Percentiles rank a stretch among this genome's conserved stretches.
phyloP scores from a whole-genome alignment of 2,329 filamentous ascomycete genomes.

The Acrocalymma vagum region DNA sequence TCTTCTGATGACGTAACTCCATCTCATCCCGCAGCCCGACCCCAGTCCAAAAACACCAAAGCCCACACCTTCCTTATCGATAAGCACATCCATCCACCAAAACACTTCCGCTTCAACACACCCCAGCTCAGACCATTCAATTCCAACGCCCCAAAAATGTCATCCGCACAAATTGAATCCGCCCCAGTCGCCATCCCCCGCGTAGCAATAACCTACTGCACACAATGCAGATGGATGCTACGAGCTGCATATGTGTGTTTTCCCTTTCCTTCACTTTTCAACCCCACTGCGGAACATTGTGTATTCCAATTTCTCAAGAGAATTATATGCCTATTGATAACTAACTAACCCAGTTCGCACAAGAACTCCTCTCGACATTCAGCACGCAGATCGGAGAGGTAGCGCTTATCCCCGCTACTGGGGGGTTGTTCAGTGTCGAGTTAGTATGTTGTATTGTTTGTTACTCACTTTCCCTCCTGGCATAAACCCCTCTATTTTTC shows the following conservation, averaged over 20 bases:
- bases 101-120: too few species aligned
- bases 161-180: constrained; percentile 30
- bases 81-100: too few species aligned
- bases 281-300: not conserved
- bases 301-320: not conserved
- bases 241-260: constrained; percentile 79
- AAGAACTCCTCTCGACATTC: constrained; percentile 96
- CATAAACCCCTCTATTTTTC: not conserved
- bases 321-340: not conserved
- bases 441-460: constrained; percentile 51
- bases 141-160: too few species aligned
- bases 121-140: too few species aligned
- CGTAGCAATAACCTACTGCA: constrained; percentile 90
- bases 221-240: constrained; percentile 92
- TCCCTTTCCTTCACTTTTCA: not conserved
- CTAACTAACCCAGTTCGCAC: constrained; percentile 72
- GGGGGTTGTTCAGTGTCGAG: constrained; percentile 82
- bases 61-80: too few species aligned
- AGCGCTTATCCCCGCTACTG: constrained; percentile 83
- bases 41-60: too few species aligned
- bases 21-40: too few species aligned
- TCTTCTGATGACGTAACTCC: too few species aligned
- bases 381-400: constrained; percentile 84
- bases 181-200: constrained; percentile 65
- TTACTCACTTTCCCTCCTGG: too few species aligned